Conservation (phyloP, 495 filamentous ascomycete species). For the Aspergillus haitiensis region DNA sequence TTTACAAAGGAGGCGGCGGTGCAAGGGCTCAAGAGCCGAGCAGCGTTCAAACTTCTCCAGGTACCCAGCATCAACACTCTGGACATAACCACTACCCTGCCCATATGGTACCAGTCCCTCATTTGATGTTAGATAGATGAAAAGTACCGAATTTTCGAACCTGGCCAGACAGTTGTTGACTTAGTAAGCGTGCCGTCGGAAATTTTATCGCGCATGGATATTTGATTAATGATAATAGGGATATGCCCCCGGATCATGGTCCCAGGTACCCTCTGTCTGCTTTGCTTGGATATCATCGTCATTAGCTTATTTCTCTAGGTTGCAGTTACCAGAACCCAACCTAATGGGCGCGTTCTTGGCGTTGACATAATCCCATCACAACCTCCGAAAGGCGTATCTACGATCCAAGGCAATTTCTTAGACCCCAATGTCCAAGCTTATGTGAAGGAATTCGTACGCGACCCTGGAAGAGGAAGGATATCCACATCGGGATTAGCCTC, state of each 20-base stretch:
- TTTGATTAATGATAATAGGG: constrained; percentile 52
- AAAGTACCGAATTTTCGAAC: constrained; percentile 73
- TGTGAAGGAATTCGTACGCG: constrained; percentile 70
- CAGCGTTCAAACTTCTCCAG: constrained; percentile 88
- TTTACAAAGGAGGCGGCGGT: constrained; percentile 72
- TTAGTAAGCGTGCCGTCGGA: constrained; percentile 51
- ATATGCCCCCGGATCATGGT: constrained; percentile 93
- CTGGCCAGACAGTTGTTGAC: constrained; percentile 84
- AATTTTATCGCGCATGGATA: background rate
- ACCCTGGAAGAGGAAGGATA: constrained; percentile 59
- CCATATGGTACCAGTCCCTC: too few species aligned
- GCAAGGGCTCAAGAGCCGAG: constrained; percentile 78
- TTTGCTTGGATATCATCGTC: background rate
- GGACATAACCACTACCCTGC: too few species aligned
- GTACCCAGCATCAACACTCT: constrained; percentile 34
- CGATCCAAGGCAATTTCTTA: constrained; percentile 92
- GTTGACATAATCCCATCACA: constrained; percentile 92
- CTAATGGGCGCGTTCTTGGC: constrained; percentile 76
- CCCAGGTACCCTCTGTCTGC: constrained; percentile 57
- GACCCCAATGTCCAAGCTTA: constrained; percentile 65
- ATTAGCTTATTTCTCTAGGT: constrained; percentile 47
- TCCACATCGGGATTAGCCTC: constrained; percentile 23
- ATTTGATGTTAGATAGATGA: constrained; percentile 63
- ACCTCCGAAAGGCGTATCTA: constrained; percentile 84
- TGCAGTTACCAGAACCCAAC: constrained; percentile 73